phyloP scores from a whole-genome alignment of 106 monocot genomes.

The Iris macrosiphon region DNA sequence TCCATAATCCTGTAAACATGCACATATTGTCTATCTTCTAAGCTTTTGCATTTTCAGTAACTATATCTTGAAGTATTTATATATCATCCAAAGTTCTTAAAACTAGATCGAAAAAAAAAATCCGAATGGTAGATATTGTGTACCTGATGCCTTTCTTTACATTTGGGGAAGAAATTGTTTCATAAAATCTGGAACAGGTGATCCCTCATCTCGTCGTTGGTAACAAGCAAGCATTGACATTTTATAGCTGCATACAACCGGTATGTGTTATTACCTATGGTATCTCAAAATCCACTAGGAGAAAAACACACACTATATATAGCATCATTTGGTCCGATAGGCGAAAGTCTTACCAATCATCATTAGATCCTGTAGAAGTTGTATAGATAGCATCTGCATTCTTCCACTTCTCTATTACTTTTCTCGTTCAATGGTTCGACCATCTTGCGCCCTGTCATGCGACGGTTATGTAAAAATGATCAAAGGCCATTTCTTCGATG shows the following conservation, averaged over 20 bases:
- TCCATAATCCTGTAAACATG: no score
- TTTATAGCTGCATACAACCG: conserved; percentile 80
- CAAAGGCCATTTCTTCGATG: conserved; percentile 54
- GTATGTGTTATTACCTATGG: conserved; percentile 48
- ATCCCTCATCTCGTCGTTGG: conserved; percentile 80
- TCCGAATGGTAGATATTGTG: neutral
- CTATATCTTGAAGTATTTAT: no score
- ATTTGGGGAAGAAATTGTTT: conserved; percentile 66
- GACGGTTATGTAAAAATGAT: conserved; percentile 59
- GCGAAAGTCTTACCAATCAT: conserved; percentile 65
- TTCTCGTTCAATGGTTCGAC: conserved; percentile 26
- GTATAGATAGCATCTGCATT: conserved; percentile 63
- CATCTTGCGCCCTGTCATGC: conserved; percentile 31
- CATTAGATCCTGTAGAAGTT: conserved; percentile 74
- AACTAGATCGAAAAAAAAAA: no score
- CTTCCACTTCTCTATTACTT: conserved; percentile 58
- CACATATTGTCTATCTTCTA: no score
- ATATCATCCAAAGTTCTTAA: no score
- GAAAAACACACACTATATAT: no score
- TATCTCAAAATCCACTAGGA: no score
- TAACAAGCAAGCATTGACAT: conserved; percentile 49
- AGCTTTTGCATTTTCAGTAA: no score
- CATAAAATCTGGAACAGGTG: conserved; percentile 57
- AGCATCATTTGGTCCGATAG: no score
- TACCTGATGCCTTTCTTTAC: conserved; percentile 83